Base-by-base conservation (phyloP, 2,329 filamentous ascomycete species). In the Xylariaceae sp. region DNA sequence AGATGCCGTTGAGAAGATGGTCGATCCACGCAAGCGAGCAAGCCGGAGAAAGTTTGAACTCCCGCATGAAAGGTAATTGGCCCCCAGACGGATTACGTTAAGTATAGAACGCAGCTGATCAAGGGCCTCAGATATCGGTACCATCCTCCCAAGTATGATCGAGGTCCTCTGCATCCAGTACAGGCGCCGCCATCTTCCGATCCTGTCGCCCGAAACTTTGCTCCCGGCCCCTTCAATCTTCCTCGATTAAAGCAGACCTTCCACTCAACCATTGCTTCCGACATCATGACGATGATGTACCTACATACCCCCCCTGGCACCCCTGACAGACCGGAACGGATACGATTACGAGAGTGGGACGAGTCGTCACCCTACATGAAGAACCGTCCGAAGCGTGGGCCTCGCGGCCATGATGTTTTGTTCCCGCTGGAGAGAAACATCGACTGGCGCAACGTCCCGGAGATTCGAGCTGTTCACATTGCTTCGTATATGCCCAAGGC, bases 291-390 rank as follows among this genome's bases (percentile, higher is more conserved):
- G 35, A 76, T 98, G 58, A 81, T 85, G 54, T 98, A 98, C 71
- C 78, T 80, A 42, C 93, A 98, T 71, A 79, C 72, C 39, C 87
- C 89, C 2, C 90, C 90, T 0, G 90, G 89, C 44, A 85, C 84
- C 6, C 61, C 69, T 61, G 73, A 63, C 52, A 55, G 59, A 26
- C 63, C 65, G n/a, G 65, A 69, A 39, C 68, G 74, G 48, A 79
- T 88, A 46, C 81, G 87, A 48, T 71, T 97, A 54, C 81, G 93
- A 43, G 70, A 78, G 55, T 98, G 93, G 93, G 85, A 91, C 46
- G 90, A 85, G 55, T 87, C 85, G 39, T 95, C 88, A 7, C 93
- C 91, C 2, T 98, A 98, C 69, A 90, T 90, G 74, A 88, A 89
- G 71, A 95, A 95, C 66, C 79, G 93, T 55, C 85, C 87, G 4